Evolutionary conservation across 2,329 filamentous ascomycete genomes (phyloP).

Genomic region (Periconia digitata): DNA sequence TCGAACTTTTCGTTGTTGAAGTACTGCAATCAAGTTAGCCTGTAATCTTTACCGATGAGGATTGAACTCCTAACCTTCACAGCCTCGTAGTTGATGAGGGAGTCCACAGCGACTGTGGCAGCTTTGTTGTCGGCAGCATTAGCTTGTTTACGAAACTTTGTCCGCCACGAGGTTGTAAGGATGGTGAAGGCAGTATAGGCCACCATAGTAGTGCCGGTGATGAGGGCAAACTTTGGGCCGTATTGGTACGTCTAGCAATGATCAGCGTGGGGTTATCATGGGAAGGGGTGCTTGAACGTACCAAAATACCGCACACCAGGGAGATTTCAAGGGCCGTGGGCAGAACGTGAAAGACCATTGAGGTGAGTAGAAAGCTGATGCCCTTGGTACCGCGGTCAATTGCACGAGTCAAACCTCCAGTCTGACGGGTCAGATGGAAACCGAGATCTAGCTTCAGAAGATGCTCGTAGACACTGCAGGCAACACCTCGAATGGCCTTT

Average conservation of each 20-base stretch:
- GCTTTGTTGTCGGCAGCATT: conserved; percentile 96
- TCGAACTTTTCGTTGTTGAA: conserved; percentile 99
- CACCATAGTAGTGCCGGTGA: conserved; percentile 88
- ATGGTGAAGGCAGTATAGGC: conserved; percentile 97
- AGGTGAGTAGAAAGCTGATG: conserved; percentile 94
- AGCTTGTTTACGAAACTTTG: conserved; percentile 90
- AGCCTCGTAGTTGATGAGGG: conserved; percentile 96
- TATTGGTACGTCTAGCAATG: conserved; percentile 78
- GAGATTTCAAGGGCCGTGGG: conserved; percentile 92
- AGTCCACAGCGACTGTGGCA: conserved; percentile 93
- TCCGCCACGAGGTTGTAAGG: conserved; percentile 93
- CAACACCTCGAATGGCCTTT: conserved; percentile 90
- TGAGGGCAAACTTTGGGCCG: conserved; percentile 84
- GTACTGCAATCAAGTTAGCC: conserved; percentile 53
- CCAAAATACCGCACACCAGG: conserved; percentile 91
- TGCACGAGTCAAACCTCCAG: conserved; percentile 87
- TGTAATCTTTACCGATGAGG: background rate
- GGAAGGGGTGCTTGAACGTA: conserved; percentile 31
- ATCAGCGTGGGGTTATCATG: conserved; percentile 9
- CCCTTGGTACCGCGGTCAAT: conserved; percentile 98
- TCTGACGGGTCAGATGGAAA: conserved; percentile 94
- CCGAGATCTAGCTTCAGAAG: conserved; percentile 84
- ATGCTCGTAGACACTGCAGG: conserved; percentile 90
- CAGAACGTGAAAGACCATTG: conserved; percentile 97
- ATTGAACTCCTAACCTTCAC: conserved; percentile 64